Conservation (phyloP, 345 rosid species). For the Populus ilicifolia region DNA sequence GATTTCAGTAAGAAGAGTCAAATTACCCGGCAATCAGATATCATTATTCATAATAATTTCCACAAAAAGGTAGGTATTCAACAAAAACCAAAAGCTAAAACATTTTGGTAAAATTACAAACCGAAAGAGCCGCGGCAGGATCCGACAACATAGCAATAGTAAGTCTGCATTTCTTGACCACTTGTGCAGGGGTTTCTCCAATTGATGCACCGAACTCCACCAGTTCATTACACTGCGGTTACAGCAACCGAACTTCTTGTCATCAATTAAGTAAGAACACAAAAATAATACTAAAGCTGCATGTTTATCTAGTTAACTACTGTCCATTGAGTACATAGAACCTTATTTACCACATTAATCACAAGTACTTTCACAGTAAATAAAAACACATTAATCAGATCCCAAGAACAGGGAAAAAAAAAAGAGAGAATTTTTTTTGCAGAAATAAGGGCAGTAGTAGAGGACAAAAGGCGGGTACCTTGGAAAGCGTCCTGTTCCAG, state of each 20-base stretch:
- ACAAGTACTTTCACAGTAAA: neutral
- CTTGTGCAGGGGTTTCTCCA: constrained; percentile 78
- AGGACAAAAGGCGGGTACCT: constrained; percentile 38
- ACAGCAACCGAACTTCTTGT: neutral
- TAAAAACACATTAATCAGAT: neutral
- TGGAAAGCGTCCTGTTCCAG: constrained; percentile 91
- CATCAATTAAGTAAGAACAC: neutral
- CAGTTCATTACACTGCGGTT: constrained; percentile 78
- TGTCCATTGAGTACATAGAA: too few species aligned
- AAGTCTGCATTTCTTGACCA: constrained; percentile 76
- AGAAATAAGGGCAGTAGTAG: neutral
- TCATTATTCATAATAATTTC: too few species aligned
- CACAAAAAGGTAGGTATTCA: neutral
- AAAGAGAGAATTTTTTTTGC: neutral
- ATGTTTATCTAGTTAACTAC: too few species aligned
- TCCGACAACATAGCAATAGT: constrained; percentile 91
- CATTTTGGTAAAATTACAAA: constrained; percentile 16
- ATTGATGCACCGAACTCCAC: constrained; percentile 75
- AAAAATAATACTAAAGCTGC: neutral
- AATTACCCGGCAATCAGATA: too few species aligned
- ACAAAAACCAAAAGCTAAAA: neutral
- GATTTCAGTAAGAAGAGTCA: neutral
- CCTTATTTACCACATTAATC: neutral
- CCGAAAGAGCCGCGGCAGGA: constrained; percentile 85
- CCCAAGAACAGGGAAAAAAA: neutral